Conservation (phyloP, 805 yeast species). For the Myxozyma geophila region DNA sequence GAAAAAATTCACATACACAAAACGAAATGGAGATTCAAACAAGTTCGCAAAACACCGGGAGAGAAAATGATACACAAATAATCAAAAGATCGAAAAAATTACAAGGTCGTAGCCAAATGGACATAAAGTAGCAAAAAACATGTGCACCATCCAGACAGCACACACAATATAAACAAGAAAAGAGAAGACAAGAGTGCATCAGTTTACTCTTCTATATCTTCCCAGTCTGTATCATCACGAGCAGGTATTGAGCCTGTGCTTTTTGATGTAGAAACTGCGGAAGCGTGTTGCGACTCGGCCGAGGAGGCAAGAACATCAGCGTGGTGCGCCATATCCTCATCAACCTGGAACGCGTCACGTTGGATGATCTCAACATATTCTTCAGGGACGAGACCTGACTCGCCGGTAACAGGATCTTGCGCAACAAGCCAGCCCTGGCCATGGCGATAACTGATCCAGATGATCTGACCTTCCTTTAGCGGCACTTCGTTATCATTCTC, state of each 20-base stretch:
- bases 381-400: slow-evolving; percentile 92
- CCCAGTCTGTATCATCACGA: slow-evolving; percentile 42
- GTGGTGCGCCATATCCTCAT: slow-evolving; percentile 17
- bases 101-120: background rate
- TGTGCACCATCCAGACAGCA: background rate
- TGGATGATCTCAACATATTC: slow-evolving; percentile 72
- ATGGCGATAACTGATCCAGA: slow-evolving; percentile 86
- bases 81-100: background rate
- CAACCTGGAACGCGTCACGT: slow-evolving; percentile 37
- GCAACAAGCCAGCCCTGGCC: slow-evolving; percentile 99
- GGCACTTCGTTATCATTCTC: slow-evolving; percentile 92
- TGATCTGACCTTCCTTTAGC: slow-evolving; percentile 75
- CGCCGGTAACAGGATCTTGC: slow-evolving; percentile 63
- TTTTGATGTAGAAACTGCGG: background rate
- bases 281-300: background rate
- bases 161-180: background rate
- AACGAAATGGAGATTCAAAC: background rate
- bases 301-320: slow-evolving; percentile 11
- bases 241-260: slow-evolving; percentile 7
- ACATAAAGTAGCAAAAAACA: background rate
- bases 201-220: slow-evolving; percentile 23
- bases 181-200: background rate
- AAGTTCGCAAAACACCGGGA: background rate
- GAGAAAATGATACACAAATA: background rate
- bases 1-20: background rate